These are phyloP conservation scores for Thraustochytrium aureum DNA, from an alignment of 352 stramenopile genomes.

Conservation along the genomic window DNA sequence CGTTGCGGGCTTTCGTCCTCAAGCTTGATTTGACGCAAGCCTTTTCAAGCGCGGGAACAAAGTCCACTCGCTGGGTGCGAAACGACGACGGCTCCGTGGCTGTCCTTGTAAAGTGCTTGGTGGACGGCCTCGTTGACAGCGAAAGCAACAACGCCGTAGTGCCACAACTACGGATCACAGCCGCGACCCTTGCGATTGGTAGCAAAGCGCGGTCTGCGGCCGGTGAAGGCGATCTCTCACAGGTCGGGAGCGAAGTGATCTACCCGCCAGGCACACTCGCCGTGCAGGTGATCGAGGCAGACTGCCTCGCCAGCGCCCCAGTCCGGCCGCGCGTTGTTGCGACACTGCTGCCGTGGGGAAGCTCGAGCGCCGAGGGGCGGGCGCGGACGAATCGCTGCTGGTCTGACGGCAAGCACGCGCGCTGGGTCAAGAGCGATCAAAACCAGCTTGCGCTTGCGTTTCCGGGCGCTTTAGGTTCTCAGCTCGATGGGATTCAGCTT, in stretches of 20 bases:
- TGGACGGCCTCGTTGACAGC: no score
- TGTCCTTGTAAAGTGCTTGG: slow-evolving; percentile 15
- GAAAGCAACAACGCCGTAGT: no score
- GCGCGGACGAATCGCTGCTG: not conserved
- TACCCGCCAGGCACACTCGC: not conserved
- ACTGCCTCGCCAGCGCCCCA: not conserved
- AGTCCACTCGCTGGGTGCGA: not conserved
- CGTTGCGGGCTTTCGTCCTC: not conserved
- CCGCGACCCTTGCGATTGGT: no score
- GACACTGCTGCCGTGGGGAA: slow-evolving; percentile 1
- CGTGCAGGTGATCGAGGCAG: not conserved
- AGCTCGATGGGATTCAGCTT: not conserved
- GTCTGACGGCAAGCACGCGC: not conserved
- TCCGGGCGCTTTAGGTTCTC: not conserved
- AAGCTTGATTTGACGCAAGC: not conserved
- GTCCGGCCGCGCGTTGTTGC: not conserved
- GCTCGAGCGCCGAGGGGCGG: not conserved
- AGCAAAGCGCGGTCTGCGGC: no score
- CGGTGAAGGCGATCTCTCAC: no score
- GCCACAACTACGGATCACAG: no score
- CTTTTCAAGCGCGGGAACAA: not conserved
- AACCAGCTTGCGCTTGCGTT: not conserved
- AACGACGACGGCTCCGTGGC: no score
- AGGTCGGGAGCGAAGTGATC: no score
- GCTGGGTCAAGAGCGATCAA: not conserved